Base-by-base conservation (phyloP, 2,329 filamentous ascomycete genomes). In the Penicillium sp. region DNA sequence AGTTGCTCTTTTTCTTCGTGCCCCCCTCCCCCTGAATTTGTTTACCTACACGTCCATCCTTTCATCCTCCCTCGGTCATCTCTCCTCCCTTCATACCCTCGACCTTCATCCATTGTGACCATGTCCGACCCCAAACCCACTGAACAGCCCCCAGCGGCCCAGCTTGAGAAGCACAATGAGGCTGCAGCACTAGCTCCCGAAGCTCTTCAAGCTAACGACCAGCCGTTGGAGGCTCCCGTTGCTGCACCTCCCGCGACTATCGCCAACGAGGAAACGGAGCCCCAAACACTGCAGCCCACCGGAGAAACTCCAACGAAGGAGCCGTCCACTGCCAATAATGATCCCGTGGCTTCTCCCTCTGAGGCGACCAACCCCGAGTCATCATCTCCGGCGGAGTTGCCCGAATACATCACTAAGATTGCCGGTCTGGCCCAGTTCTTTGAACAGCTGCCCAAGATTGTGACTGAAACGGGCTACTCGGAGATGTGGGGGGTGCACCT, bases 401-500 rank as follows among this genome's bases (percentile, higher is more conserved):
- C 66, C n/a, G 60, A 53, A 13, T 71, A 69, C 40, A 51, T 72
- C 42, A 61, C 56, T 40, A 66, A 66, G n/a, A 67, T 66, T 43
- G 60, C 65, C 1, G 60, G 74, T 9, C 72, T 88, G 32, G 66
- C 69, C 44, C 73, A 79, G 52, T 76, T 90, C 53, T 79, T 81
- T 52, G 73, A 74, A 8, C 74, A 75, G 28, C 75, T 90, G 32
- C 71, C 78, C 5, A 67, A 74, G 5, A 79, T 90, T 51, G 68
- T 83, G 50, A 70, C 73, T 42, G 73, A 76, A 50, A 73, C 80
- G 44, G 76, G 72, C 12, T 78, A 95, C 69, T 72, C 73, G 44
- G 90, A 96, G 75, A 87, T 96, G 78, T 97, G 90, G 82, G 90
- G 90, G 42, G 82, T 96, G 46, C 74, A 79, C 29, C 80, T 96